Evolutionary conservation across 2,329 filamentous ascomycete species (phyloP).

Genomic region (Botryosphaeria agaves): DNA sequence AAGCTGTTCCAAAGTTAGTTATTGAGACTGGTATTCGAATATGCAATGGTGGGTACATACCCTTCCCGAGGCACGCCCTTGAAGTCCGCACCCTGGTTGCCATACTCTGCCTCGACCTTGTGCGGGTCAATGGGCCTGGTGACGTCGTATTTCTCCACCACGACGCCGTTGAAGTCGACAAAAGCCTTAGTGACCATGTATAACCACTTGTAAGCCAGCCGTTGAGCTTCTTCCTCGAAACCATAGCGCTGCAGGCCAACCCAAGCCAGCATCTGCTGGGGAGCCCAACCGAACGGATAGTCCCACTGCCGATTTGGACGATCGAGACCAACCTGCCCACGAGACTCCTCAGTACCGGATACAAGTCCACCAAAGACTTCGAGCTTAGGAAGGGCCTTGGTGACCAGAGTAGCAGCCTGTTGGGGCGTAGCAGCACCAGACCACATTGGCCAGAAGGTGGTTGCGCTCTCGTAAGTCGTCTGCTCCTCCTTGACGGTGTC

Average conservation of each 20-base stretch:
- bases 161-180: slow-evolving; percentile 94
- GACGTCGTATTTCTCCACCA: slow-evolving; percentile 98
- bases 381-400: slow-evolving; percentile 67
- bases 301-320: slow-evolving; percentile 96
- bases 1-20: slow-evolving; percentile 40
- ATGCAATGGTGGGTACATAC: slow-evolving; percentile 38
- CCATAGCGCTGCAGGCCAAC: slow-evolving; percentile 81
- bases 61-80: slow-evolving; percentile 92
- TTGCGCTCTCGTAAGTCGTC: slow-evolving; percentile 74
- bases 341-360: slow-evolving; percentile 77
- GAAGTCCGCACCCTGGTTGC: slow-evolving; percentile 90
- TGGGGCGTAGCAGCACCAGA: slow-evolving; percentile 71
- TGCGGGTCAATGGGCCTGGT: slow-evolving; percentile 80
- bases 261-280: slow-evolving; percentile 97
- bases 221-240: slow-evolving; percentile 76
- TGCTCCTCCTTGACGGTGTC: slow-evolving; percentile 68
- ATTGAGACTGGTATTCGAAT: no score
- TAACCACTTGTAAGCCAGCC: slow-evolving; percentile 87
- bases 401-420: slow-evolving; percentile 72
- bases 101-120: slow-evolving; percentile 90
- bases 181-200: slow-evolving; percentile 98
- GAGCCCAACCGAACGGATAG: slow-evolving; percentile 95
- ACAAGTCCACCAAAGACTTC: slow-evolving; percentile 77
- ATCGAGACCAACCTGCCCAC: slow-evolving; percentile 60
- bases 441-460: slow-evolving; percentile 97